phyloP scores from a whole-genome alignment of 2,329 filamentous ascomycete species.

The Cladosporium sp. region DNA sequence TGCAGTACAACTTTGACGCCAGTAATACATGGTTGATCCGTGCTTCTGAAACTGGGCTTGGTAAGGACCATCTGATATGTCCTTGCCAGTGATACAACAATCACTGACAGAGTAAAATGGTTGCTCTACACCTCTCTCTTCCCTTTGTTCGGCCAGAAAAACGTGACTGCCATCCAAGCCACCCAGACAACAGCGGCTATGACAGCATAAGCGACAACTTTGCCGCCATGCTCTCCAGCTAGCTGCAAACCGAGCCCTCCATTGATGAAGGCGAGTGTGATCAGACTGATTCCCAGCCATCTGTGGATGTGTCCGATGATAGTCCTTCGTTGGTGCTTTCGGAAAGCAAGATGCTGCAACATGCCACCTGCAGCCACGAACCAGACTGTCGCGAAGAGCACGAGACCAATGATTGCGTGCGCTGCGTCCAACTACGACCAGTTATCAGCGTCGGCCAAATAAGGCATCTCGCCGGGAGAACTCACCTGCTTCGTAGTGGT shows the following conservation, averaged over 20 bases:
- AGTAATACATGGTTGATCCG: no score
- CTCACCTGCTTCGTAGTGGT: slow-evolving; percentile 26
- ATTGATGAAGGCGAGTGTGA: slow-evolving; percentile 54
- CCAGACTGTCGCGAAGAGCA: slow-evolving; percentile 48
- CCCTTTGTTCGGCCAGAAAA: background rate
- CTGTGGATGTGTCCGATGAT: slow-evolving; percentile 48
- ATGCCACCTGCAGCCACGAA: slow-evolving; percentile 53
- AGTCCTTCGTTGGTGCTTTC: slow-evolving; percentile 42
- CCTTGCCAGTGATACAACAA: no score
- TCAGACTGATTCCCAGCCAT: slow-evolving; percentile 51
- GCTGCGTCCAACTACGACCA: slow-evolving; percentile 18
- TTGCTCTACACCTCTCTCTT: background rate
- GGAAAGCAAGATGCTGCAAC: slow-evolving; percentile 51
- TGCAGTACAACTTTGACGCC: no score
- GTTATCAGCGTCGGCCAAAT: background rate
- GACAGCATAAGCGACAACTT: slow-evolving; percentile 47
- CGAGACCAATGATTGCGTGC: slow-evolving; percentile 52
- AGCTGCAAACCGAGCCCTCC: slow-evolving; percentile 53
- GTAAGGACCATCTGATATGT: no score
- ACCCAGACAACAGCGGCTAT: slow-evolving; percentile 47
- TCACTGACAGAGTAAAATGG: no score
- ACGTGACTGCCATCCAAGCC: background rate
- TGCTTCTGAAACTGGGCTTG: no score
- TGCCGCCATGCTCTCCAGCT: slow-evolving; percentile 36
- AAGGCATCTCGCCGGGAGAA: slow-evolving; percentile 16